Evolutionary conservation across 805 yeast species (phyloP), one percentile per base, ranked within the genome.

Genomic region (Priceomyces carsonii): DNA sequence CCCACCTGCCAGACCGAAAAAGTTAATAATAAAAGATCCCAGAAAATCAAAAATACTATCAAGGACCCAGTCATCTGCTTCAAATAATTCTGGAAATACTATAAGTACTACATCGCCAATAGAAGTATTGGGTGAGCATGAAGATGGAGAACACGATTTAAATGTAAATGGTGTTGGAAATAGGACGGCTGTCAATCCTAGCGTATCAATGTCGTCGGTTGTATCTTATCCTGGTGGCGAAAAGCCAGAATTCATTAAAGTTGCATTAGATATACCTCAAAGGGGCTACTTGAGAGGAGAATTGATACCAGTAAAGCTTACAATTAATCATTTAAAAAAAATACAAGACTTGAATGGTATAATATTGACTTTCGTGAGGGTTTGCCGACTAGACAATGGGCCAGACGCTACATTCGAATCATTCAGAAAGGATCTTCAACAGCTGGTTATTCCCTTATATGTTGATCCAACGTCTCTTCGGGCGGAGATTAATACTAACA

Each of bases 241-340:
- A 7, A 35, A 24, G n/a, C 56, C 59, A 1, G 60, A 53, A 21
- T 45, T 57, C n/a, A 68, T 69, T 25, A 60, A 60, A 27, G 69
- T 67, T 5, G 40, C 61, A 12, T 44, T 68, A 32, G 63, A 56
- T 13, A 55, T 66, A 6, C 61, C 87, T 1, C 73, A 74, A 26
- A 65, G 82, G 25, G 97, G 96, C 0, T 88, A 73, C 50, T 61
- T 85, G 1, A 70, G 89, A 20, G 96, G 96, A 16, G 96, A 89
- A 51, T 53, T 72, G 2, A 76, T 90, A 0, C 93, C 95, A 1
- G 73, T 90, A 8, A 80, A 78, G 47, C 63, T 90, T 19, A 59
- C 69, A 18, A 66, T 89, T 26, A 69, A 76, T 30, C 96, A 89
- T 56, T 75, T 83, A 45, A 82, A 84, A 56, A 75, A 78, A 39